phyloP scores from a whole-genome alignment of 2,329 filamentous ascomycete species.

The Escovopsis sp. region DNA sequence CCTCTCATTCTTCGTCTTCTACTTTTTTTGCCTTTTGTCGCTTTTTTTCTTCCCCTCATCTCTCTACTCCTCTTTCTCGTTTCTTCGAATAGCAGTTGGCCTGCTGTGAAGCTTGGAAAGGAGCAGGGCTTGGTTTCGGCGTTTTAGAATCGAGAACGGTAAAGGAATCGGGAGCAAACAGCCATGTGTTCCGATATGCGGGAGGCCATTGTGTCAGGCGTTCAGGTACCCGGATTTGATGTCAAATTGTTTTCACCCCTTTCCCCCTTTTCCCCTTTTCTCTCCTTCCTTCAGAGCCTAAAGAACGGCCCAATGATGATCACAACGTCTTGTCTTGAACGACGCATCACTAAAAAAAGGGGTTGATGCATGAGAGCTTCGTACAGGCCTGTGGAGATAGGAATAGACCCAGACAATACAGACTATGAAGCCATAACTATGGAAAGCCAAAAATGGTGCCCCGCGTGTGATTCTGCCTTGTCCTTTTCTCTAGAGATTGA shows the following conservation, averaged over 20 bases:
- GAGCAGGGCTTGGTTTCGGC: neutral
- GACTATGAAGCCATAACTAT: too few relatives aligned
- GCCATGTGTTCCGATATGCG: constrained; percentile 1
- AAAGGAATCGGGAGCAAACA: neutral
- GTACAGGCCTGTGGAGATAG: too few relatives aligned
- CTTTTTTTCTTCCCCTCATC: too few relatives aligned
- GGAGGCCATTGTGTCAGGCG: constrained; percentile 7
- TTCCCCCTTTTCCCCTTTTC: neutral
- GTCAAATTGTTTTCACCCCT: neutral
- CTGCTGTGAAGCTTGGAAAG: too few relatives aligned
- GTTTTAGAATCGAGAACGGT: neutral
- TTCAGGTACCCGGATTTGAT: constrained; percentile 3
- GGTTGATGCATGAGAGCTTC: neutral
- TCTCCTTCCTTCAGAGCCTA: too few relatives aligned
- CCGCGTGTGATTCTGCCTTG: too few relatives aligned
- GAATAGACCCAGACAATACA: too few relatives aligned
- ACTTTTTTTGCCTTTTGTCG: neutral
- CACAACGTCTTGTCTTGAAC: neutral
- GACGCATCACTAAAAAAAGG: neutral
- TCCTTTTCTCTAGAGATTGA: too few relatives aligned
- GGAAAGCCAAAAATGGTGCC: too few relatives aligned
- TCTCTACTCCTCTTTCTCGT: too few relatives aligned
- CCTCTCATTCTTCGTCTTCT: constrained; percentile 8
- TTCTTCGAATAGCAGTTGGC: too few relatives aligned
- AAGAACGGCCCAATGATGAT: neutral